A percentile compares a stretch with the other conserved stretches of the same genome.
Conservation (phyloP, 2,329 filamentous ascomycete species). For the Verruconis gallopava region DNA sequence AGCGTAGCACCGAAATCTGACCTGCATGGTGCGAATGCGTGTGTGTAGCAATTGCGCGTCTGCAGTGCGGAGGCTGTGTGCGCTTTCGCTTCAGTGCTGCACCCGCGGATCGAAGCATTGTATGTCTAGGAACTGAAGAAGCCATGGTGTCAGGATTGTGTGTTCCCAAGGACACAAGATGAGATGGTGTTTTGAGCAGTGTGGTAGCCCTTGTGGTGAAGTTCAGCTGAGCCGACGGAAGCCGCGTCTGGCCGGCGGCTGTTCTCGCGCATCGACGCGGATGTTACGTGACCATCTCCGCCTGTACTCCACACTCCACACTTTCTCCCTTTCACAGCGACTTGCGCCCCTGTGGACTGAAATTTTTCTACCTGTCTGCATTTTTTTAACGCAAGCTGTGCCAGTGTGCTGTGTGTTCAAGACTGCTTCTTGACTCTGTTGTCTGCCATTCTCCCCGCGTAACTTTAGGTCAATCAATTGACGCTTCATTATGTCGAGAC, state of each 20-base stretch:
- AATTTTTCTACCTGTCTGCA: too few species aligned
- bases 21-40: constrained; percentile 69
- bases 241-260: background rate
- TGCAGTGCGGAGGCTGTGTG: background rate
- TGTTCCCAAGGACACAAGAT: too few species aligned
- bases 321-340: too few species aligned
- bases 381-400: too few species aligned
- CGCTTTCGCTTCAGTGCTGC: background rate
- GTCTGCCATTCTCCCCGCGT: background rate
- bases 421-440: too few species aligned
- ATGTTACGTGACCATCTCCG: too few species aligned
- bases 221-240: background rate
- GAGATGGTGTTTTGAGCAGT: too few species aligned
- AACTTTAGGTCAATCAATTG: background rate
- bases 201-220: too few species aligned
- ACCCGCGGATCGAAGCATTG: background rate
- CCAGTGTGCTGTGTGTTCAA: too few species aligned
- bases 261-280: background rate
- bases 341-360: too few species aligned
- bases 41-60: constrained; percentile 51
- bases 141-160: too few species aligned
- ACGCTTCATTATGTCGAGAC: background rate
- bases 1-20: constrained; percentile 69
- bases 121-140: too few species aligned
- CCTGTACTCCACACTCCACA: background rate